Conservation (phyloP, 116 monocot genomes). For the Trichopus zeylanicus region DNA sequence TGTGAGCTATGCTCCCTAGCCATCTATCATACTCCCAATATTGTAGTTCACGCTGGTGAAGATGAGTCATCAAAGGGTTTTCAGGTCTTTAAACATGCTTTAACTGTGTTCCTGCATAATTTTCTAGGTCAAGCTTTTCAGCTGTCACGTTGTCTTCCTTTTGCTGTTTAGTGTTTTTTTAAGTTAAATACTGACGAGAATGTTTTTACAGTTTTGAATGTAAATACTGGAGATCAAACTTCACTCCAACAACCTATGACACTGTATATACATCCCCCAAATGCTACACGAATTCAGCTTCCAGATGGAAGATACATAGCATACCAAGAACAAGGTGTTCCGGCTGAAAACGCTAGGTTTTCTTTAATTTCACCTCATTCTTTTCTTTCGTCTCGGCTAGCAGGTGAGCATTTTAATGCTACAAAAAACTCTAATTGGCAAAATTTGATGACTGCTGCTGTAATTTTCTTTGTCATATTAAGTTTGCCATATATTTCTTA, state of each 20-base stretch:
- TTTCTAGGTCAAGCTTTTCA: neutral
- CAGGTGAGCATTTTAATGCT: constrained; percentile 37
- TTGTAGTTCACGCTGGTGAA: neutral
- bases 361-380: constrained; percentile 78
- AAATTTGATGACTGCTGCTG: constrained; percentile 2
- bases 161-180: neutral
- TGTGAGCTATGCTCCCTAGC: too few relatives aligned
- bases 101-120: too few relatives aligned
- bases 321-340: constrained; percentile 71
- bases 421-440: neutral
- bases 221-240: constrained; percentile 29
- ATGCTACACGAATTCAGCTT: constrained; percentile 66
- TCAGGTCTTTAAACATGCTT: too few relatives aligned
- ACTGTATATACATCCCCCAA: constrained; percentile 67
- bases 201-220: constrained; percentile 53
- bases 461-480: neutral
- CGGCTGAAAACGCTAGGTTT: constrained; percentile 75
- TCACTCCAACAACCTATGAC: constrained; percentile 46
- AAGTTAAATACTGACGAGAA: neutral
- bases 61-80: too few relatives aligned
- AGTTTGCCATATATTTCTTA: constrained; percentile 3
- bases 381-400: constrained; percentile 90
- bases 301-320: constrained; percentile 85
- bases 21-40: too few relatives aligned
- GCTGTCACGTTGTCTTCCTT: neutral